phyloP scores from a whole-genome alignment of 1,139 yeast genomes.

The Sugiyamaella paludigena region DNA sequence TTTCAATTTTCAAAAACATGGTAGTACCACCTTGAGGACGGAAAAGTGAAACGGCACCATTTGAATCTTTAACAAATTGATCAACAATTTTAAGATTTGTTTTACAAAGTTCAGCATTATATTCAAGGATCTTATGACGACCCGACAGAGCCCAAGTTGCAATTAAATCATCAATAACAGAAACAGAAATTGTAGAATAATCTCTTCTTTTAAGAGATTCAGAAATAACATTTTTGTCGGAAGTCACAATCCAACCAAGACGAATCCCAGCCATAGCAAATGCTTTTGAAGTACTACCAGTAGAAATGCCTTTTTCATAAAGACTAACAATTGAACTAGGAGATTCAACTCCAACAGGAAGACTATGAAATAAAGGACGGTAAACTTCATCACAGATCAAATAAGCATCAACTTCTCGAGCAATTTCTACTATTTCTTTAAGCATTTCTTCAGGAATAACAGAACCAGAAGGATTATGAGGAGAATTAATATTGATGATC shows the following conservation, averaged over 20 bases:
- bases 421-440: conserved; percentile 42
- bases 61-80: conserved; percentile 37
- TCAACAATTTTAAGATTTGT: conserved; percentile 42
- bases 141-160: conserved; percentile 47
- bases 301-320: conserved; percentile 47
- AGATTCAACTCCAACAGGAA: conserved; percentile 25
- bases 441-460: conserved; percentile 44
- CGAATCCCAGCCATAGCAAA: conserved; percentile 56
- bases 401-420: conserved; percentile 39
- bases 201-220: conserved; percentile 48
- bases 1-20: conserved; percentile 42
- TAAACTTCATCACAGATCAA: conserved; percentile 56
- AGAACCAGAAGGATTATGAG: conserved; percentile 56
- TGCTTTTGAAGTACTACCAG: conserved; percentile 56
- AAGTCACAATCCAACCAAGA: conserved; percentile 53
- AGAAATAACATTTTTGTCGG: conserved; percentile 36
- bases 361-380: conserved; percentile 51
- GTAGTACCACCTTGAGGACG: conserved; percentile 53
- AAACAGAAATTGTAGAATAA: conserved; percentile 53
- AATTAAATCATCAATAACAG: conserved; percentile 49
- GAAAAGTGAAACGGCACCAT: conserved; percentile 43
- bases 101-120: conserved; percentile 43
- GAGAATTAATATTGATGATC: conserved; percentile 50
- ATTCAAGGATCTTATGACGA: conserved; percentile 38
- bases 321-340: conserved; percentile 47